Evolutionary conservation across 2,329 filamentous ascomycete genomes (phyloP).

Genomic region (Penicillium sp.): DNA sequence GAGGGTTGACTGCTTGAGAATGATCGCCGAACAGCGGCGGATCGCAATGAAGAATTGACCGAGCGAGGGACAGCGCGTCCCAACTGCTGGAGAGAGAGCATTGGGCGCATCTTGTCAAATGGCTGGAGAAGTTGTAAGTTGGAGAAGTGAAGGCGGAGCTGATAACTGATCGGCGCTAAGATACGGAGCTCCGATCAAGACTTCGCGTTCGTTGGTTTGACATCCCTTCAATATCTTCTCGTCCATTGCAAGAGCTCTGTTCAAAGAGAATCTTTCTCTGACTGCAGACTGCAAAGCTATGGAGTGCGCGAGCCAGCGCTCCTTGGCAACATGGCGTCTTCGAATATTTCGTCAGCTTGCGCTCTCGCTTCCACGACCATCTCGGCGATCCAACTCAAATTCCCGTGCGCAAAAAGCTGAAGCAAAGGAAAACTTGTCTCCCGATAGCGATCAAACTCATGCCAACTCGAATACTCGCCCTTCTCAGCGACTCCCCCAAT

Average conservation of each 20-base stretch:
- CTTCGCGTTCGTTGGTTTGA: too few species aligned
- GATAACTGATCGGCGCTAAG: slow-evolving; percentile 19
- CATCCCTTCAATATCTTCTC: too few species aligned
- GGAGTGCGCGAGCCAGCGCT: slow-evolving; percentile 23
- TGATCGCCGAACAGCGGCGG: slow-evolving; percentile 16
- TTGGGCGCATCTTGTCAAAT: slow-evolving; percentile 21
- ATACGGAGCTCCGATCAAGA: slow-evolving; percentile 9
- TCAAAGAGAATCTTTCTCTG: too few species aligned
- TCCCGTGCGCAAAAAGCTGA: slow-evolving; percentile 2
- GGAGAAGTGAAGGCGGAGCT: neutral
- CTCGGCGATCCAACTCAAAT: slow-evolving; percentile 13
- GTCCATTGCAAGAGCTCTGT: neutral
- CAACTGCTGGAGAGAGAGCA: slow-evolving; percentile 20
- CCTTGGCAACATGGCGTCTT: slow-evolving; percentile 33
- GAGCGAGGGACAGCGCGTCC: slow-evolving; percentile 14
- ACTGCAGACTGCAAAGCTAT: slow-evolving; percentile 14
- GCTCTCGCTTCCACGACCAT: neutral
- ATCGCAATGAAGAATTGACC: slow-evolving; percentile 5
- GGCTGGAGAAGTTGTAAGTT: neutral
- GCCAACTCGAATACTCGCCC: slow-evolving; percentile 7
- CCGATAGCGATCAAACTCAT: slow-evolving; percentile 2
- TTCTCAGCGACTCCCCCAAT: slow-evolving; percentile 35
- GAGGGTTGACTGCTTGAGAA: slow-evolving; percentile 28
- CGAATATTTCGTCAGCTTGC: slow-evolving; percentile 19
- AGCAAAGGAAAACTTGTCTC: slow-evolving; percentile 3